Base-by-base conservation (phyloP, 441 rosid genomes). In the Adansonia rubrostipa region DNA sequence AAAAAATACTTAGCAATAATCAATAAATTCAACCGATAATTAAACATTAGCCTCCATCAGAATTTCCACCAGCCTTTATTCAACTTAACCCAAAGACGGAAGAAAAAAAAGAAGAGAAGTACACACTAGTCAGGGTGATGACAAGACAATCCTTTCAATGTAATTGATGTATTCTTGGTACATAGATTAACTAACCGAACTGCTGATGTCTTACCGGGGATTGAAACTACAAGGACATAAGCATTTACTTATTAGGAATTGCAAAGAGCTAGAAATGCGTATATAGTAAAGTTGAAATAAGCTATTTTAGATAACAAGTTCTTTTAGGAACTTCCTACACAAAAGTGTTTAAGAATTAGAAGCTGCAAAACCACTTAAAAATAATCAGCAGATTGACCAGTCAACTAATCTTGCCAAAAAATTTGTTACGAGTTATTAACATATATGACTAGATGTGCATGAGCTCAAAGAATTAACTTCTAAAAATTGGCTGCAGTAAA, bases 401-500 rank as follows among this genome's bases (percentile, higher is more conserved):
- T 47, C 77, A 28, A 63, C 20, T 10, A 24, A 8, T 28, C 44
- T 44, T 7, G 22, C n/a, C 44, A 33, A 64, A 75, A 75, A 17
- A 62, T 75, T 62, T 45, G 71, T 63, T 54, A 48, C 5, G 6
- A 63, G 50, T 50, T 42, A 28, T 75, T 1, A 48, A 11, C 45
- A 33, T 63, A 14, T 9, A 15, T 6, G 10, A 71, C 72, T 47
- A 42, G 10, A 28, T 20, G 4, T 40, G 44, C 36, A 54, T 3
- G 33, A 22, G 64, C 24, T 56, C 11, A 63, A 64, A 70, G 4
- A 67, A 48, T 76, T 6, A 73, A 54, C 15, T 42, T 60, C 24
- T 14, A 74, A 60, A 54, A 9, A 60, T 79, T 54, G 58, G 68
- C 9, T 22, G 70, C 44, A 44, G 36, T 24, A 60, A 71, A 69